These are phyloP conservation scores for Atkinsonella texensis DNA, from an alignment of 2,329 filamentous ascomycete species.

Conservation along the genomic window DNA sequence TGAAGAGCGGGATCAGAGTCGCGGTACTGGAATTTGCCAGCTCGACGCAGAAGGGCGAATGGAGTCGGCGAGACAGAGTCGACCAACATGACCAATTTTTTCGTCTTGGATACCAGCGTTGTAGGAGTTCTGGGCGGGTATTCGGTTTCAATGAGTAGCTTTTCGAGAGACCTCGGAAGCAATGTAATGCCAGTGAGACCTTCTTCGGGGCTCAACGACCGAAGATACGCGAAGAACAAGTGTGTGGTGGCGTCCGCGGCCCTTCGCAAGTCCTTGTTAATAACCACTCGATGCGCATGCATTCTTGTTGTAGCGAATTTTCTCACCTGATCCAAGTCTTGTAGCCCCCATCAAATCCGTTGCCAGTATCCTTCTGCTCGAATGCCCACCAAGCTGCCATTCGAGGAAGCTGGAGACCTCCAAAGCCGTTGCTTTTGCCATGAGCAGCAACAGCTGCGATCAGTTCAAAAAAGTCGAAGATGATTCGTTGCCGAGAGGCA, in stretches of 20 bases:
- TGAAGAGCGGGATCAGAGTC: constrained; percentile 78
- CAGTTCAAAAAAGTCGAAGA: constrained; percentile 94
- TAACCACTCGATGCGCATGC: not conserved
- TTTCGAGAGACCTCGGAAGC: constrained; percentile 81
- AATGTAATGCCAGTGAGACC: constrained; percentile 68
- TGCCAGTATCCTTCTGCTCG: constrained; percentile 74
- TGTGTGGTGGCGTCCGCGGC: constrained; percentile 94
- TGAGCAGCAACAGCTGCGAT: constrained; percentile 84
- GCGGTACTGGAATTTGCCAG: constrained; percentile 90
- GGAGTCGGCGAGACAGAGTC: constrained; percentile 90
- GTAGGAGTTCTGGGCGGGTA: constrained; percentile 76
- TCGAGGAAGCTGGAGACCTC: constrained; percentile 83
- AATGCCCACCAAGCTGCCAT: constrained; percentile 99
- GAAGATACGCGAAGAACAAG: constrained; percentile 93
- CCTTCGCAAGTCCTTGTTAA: constrained; percentile 29
- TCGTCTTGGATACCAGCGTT: constrained; percentile 67
- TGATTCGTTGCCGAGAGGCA: constrained; percentile 72
- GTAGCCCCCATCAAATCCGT: constrained; percentile 91
- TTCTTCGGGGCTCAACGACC: constrained; percentile 76
- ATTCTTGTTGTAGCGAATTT: not conserved
- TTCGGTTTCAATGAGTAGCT: constrained; percentile 81
- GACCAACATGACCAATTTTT: constrained; percentile 93
- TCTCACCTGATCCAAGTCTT: constrained; percentile 62
- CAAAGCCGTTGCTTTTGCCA: constrained; percentile 84
- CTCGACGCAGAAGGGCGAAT: constrained; percentile 77